Base-by-base conservation (phyloP, 2,329 filamentous ascomycete species). In the Thelonectria discophora region DNA sequence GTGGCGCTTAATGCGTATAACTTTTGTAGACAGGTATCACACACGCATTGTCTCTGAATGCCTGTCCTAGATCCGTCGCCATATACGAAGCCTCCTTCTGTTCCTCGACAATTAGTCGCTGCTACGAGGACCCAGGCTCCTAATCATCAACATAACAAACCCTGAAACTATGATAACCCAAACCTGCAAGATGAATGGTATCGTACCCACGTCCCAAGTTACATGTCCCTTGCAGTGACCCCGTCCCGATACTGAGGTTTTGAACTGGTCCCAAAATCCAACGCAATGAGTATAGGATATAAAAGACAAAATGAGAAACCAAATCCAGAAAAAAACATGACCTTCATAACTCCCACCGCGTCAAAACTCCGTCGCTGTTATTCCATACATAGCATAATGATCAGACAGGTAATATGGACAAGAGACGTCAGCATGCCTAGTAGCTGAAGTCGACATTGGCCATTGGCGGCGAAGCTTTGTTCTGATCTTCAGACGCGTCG, bases 401-500 rank as follows among this genome's bases (percentile, higher is more conserved):
- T 60, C 57, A 63, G 53, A 66, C 59, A 68, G 55, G 62, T 67
- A 65, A 65, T 69, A 68, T 71, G 73, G 64, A 73, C 66, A 71
- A 68, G 62, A 63, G 48, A 68, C 52, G 55, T 59, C 56, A 58
- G 24, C 49, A 18, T 58, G 59, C 63, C 84, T 78, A 89, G 69
- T 88, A 88, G 74, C 82, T 87, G 65, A 89, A 85, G 75, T 89
- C 86, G 67, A 89, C 84, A 72, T 85, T 81, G 62, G 84, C 86
- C 77, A 89, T 79, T 63, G 83, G 79, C 40, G 84, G 80, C 67
- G 85, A 68, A 18, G 72, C 67, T 64, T 81, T 77, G 79, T 81
- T 77, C 80, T 87, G 82, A 69, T 83, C 80, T 24, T 79, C 72
- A 40, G 73, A 66, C 65, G 76, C 73, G 52, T 74, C 70, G 45